Evolutionary conservation across 192 early-diverging fungal genomes (phyloP), one percentile per base, ranked within the genome.

Genomic region (Coemansia sp.): DNA sequence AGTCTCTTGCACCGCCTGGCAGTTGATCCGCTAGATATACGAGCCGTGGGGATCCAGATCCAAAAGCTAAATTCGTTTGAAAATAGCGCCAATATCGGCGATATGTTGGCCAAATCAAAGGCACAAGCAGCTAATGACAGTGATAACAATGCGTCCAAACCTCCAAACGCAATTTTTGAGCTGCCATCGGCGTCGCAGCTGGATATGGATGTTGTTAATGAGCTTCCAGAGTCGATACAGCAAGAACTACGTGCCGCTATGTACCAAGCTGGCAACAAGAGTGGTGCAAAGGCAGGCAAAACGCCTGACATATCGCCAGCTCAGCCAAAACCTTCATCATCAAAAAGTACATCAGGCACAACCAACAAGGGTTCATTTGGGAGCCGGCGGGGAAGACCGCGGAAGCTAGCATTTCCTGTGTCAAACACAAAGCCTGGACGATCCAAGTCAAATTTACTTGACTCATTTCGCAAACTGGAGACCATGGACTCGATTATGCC

Each of bases 141-240:
- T 3, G 7, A 39, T 6, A 29, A 14, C 4, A n/a, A n/a, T n/a
- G 51, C 10, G 12, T 16, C 27, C 14, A 47, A 26, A 31, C 16
- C 38, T 43, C 1, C 16, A n/a, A 23, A n/a, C 51, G 21, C 52
- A 27, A 25, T 11, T n/a, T 52, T 41, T 35, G 56, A 64, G 3
- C 52, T 81, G 56, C 78, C 78, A 0, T 65, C 72, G 14, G 69
- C 66, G 10, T 81, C 78, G 29, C 78, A 81, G 66, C 29, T 81
- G 25, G 78, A 81, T 50, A 23, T 50, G 11, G 59, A 50, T 38
- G 69, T 81, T 6, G 17, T 81, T 10, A 59, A 39, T 9, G 68
- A 72, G 56, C 60, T 81, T 16, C 78, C 78, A 21, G 69, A 65
- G 25, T 68, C 66, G 7, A 75, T 81, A 22, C 72, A 59, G 26